Evolutionary conservation across 1,139 yeast species (phyloP).

Genomic region (Blastobotrys apis): DNA sequence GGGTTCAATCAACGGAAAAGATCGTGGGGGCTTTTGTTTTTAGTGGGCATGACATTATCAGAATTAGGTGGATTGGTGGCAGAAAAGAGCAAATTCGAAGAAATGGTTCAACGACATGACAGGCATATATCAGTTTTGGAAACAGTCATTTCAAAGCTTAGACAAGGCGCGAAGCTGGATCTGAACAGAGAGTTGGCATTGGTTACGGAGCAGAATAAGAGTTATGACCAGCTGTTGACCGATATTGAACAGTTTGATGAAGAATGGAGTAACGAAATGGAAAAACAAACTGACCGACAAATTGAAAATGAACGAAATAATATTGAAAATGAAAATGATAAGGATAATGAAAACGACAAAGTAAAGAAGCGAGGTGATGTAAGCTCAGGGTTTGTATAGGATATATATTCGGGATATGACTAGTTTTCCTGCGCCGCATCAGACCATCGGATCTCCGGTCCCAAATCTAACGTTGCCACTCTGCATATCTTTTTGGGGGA

Average conservation of each 20-base stretch:
- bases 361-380: slow-evolving; percentile 12
- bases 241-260: slow-evolving; percentile 19
- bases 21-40: no score
- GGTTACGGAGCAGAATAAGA: neutral
- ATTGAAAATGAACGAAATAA: slow-evolving; percentile 15
- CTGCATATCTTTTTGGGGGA: no score
- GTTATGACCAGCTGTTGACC: slow-evolving; percentile 16
- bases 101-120: slow-evolving; percentile 13
- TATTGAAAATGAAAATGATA: neutral
- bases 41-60: slow-evolving; percentile 19
- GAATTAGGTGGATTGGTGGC: slow-evolving; percentile 20
- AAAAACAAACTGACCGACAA: neutral
- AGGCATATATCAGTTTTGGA: slow-evolving; percentile 8
- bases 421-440: neutral
- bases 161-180: slow-evolving; percentile 17
- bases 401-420: neutral
- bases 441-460: neutral
- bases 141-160: slow-evolving; percentile 11
- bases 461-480: no score
- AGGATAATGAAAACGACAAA: neutral
- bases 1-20: no score
- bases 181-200: slow-evolving; percentile 10
- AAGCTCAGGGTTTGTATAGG: slow-evolving; percentile 10
- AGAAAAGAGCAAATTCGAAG: slow-evolving; percentile 16
- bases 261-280: slow-evolving; percentile 13